Evolutionary conservation across 179 eudicot species (phyloP).

Genomic region (Pouteria campechiana): DNA sequence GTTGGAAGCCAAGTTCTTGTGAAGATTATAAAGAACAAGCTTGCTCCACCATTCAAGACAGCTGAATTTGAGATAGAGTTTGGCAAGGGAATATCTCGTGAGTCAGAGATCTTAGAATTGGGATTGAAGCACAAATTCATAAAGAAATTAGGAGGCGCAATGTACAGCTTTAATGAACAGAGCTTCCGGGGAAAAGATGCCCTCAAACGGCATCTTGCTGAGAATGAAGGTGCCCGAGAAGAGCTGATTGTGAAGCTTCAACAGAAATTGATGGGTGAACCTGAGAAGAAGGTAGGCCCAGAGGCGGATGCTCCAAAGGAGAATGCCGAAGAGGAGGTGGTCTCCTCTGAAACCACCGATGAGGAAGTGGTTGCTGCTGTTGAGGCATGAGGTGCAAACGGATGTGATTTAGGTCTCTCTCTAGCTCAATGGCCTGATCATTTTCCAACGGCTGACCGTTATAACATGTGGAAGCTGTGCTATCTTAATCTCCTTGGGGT

Average conservation of each 20-base stretch:
- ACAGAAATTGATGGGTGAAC: constrained; percentile 34
- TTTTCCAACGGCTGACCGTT: too few species aligned
- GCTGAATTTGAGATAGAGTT: constrained; percentile 86
- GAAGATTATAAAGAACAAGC: constrained; percentile 91
- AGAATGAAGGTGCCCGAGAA: constrained; percentile 28
- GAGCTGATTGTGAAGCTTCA: constrained; percentile 45
- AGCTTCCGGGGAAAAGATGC: constrained; percentile 52
- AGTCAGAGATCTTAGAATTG: constrained; percentile 54
- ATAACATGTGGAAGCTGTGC: too few species aligned
- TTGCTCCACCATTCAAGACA: constrained; percentile 78
- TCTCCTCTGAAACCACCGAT: constrained; percentile 32
- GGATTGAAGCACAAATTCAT: constrained; percentile 67
- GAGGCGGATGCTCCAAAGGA: constrained; percentile 10
- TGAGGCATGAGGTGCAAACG: constrained; percentile 19
- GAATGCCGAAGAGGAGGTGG: constrained; percentile 18
- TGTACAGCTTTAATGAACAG: constrained; percentile 25
- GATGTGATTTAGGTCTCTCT: too few species aligned
- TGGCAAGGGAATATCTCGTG: constrained; percentile 80
- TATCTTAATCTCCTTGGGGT: too few species aligned
- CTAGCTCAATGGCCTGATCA: too few species aligned
- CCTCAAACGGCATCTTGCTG: constrained; percentile 28
- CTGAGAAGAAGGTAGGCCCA: constrained; percentile 5
- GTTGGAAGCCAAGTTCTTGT: constrained; percentile 75
- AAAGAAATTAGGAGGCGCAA: constrained; percentile 29
- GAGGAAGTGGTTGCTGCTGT: constrained; percentile 38